Conservation (phyloP, 1,284 basidiomycete species). For the Puccinia polysora region DNA sequence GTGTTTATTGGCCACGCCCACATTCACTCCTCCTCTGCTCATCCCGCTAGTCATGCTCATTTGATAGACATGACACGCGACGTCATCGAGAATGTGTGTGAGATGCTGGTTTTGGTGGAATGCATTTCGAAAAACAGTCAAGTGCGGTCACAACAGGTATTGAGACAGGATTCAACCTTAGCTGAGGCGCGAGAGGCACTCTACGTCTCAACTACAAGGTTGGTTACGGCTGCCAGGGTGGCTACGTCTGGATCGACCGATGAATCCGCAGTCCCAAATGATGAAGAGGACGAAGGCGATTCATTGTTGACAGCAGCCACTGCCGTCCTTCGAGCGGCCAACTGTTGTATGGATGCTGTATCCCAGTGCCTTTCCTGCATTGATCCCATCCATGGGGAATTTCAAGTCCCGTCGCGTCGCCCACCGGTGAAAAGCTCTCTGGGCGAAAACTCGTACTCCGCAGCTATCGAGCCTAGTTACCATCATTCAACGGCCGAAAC, state of each 20-base stretch:
- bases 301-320: conserved; percentile 75
- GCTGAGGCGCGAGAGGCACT: conserved; percentile 59
- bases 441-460: neutral
- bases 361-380: conserved; percentile 54
- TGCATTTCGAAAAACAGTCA: conserved; percentile 63
- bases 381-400: conserved; percentile 6
- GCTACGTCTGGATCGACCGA: conserved; percentile 55
- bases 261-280: conserved; percentile 48
- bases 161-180: conserved; percentile 12
- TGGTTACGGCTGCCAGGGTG: conserved; percentile 75
- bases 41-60: conserved; percentile 84
- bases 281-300: conserved; percentile 72
- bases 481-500: too few relatives aligned
- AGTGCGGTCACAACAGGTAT: conserved; percentile 1
- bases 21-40: conserved; percentile 77
- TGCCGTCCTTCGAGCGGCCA: conserved; percentile 73
- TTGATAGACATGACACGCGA: conserved; percentile 89
- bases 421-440: neutral
- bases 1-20: conserved; percentile 96
- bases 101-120: conserved; percentile 85
- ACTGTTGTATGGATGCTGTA: conserved; percentile 79
- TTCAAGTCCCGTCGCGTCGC: conserved; percentile 5
- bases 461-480: too few relatives aligned
- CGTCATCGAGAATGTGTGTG: conserved; percentile 86
- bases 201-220: conserved; percentile 75